phyloP scores from a whole-genome alignment of 1,284 basidiomycete species.

The Meripilus lineatus region DNA sequence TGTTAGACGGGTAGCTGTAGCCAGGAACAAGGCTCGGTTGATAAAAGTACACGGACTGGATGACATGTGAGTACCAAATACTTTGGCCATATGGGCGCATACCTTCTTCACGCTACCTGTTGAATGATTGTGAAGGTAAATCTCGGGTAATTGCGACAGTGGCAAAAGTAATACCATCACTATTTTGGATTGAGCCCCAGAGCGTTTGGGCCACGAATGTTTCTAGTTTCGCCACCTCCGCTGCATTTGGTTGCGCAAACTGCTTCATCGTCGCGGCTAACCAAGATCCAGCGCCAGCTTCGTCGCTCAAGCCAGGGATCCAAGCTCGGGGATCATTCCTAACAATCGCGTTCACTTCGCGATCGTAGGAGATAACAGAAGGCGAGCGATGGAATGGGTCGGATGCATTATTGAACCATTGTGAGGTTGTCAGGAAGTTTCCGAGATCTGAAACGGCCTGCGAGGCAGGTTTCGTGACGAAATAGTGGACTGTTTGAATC shows the following conservation, averaged over 20 bases:
- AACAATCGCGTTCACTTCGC: constrained; percentile 45
- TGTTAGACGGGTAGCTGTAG: constrained; percentile 45
- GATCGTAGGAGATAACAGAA: constrained; percentile 53
- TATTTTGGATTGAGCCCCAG: constrained; percentile 49
- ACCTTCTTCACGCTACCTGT: constrained; percentile 51
- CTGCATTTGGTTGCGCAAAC: constrained; percentile 47
- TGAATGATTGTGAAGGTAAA: constrained; percentile 1
- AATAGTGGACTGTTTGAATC: constrained; percentile 51
- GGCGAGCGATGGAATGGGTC: constrained; percentile 54
- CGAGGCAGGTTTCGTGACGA: constrained; percentile 43
- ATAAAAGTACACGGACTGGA: constrained; percentile 51
- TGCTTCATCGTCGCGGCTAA: constrained; percentile 54
- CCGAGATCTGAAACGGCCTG: constrained; percentile 45
- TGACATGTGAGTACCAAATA: constrained; percentile 2
- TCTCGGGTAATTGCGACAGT: background rate
- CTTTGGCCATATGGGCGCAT: background rate
- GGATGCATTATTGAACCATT: constrained; percentile 47
- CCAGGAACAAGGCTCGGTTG: constrained; percentile 37
- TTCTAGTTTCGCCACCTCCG: constrained; percentile 50
- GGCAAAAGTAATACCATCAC: constrained; percentile 32
- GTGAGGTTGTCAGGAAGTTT: constrained; percentile 49
- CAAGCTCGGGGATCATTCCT: constrained; percentile 44
- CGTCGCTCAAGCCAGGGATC: constrained; percentile 56
- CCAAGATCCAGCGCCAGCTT: constrained; percentile 56
- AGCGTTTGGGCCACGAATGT: constrained; percentile 43